These are phyloP conservation scores for Thalassiosira ordinaria DNA, from an alignment of 352 stramenopile genomes.

Conservation along the genomic window DNA sequence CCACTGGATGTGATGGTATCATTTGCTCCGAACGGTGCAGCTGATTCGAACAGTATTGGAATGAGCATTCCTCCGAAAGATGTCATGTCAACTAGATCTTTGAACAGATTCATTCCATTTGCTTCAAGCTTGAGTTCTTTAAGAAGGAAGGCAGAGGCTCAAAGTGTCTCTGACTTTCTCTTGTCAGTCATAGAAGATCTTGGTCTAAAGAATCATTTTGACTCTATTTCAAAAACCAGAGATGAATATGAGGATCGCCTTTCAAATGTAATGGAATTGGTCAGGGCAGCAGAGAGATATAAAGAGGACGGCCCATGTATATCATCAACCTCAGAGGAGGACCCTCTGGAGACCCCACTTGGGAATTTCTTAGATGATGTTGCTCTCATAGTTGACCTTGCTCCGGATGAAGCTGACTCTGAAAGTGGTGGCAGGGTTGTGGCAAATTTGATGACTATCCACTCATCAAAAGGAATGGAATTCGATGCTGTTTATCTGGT, in stretches of 20 bases:
- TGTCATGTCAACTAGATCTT: slow-evolving; percentile 57
- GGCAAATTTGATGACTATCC: slow-evolving; percentile 86
- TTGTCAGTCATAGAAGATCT: slow-evolving; percentile 66
- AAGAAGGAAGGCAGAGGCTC: slow-evolving; percentile 37
- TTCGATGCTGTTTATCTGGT: slow-evolving; percentile 87
- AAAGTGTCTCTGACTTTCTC: slow-evolving; percentile 61
- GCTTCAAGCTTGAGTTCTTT: slow-evolving; percentile 62
- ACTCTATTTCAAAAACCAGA: slow-evolving; percentile 77
- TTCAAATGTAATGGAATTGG: slow-evolving; percentile 73
- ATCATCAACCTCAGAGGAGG: slow-evolving; percentile 17
- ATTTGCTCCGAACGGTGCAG: slow-evolving; percentile 30
- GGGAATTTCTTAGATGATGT: slow-evolving; percentile 85
- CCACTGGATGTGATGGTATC: slow-evolving; percentile 73
- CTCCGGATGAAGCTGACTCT: slow-evolving; percentile 48
- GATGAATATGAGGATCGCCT: slow-evolving; percentile 74
- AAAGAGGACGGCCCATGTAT: slow-evolving; percentile 59
- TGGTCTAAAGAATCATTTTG: slow-evolving; percentile 67
- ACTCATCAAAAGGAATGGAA: slow-evolving; percentile 87
- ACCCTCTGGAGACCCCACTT: slow-evolving; percentile 60
- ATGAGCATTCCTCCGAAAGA: slow-evolving; percentile 28
- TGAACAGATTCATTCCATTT: slow-evolving; percentile 72
- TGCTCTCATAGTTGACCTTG: slow-evolving; percentile 75
- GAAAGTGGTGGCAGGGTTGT: slow-evolving; percentile 43
- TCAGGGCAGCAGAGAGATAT: slow-evolving; percentile 68
- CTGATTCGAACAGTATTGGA: slow-evolving; percentile 16